Conservation (phyloP, 805 yeast species). For the Ogataea populi-albae region DNA sequence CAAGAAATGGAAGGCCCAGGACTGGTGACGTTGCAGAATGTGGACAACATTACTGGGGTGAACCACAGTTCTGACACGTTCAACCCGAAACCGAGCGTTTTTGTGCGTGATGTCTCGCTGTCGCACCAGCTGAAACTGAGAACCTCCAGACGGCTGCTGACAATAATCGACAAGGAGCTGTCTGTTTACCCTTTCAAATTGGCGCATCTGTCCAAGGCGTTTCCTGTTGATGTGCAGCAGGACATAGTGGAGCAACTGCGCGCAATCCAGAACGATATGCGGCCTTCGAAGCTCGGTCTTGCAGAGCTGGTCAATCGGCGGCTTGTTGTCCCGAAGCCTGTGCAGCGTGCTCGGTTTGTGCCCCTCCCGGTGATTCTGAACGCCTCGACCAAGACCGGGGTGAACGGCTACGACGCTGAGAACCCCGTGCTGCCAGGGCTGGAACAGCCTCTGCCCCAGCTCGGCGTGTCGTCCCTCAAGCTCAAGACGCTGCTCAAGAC, state of each 20-base stretch:
- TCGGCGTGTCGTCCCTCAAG: constrained; percentile 68
- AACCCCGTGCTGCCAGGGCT: constrained; percentile 67
- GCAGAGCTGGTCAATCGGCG: constrained; percentile 78
- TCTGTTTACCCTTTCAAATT: constrained; percentile 93
- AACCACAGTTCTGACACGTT: constrained; percentile 51
- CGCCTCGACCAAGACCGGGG: constrained; percentile 64
- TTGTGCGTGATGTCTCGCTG: constrained; percentile 83
- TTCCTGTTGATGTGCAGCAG: constrained; percentile 52
- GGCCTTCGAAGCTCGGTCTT: constrained; percentile 68
- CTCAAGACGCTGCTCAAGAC: constrained; percentile 59
- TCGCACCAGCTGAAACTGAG: constrained; percentile 72
- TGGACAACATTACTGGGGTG: constrained; percentile 63
- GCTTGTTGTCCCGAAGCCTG: constrained; percentile 70
- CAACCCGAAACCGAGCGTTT: constrained; percentile 66
- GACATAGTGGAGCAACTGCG: constrained; percentile 41
- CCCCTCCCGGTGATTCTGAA: constrained; percentile 67
- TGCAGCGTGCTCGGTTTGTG: constrained; percentile 67
- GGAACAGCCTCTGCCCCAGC: constrained; percentile 71
- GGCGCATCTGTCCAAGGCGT: constrained; percentile 59
- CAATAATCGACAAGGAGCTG: constrained; percentile 64
- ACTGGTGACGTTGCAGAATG: constrained; percentile 61
- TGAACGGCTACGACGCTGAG: constrained; percentile 61
- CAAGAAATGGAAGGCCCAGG: constrained; percentile 53
- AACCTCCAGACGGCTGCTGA: constrained; percentile 67
- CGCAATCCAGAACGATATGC: constrained; percentile 51